These are phyloP conservation scores for Didymellaceae sp. DNA, from an alignment of 2,329 filamentous ascomycete genomes.

Conservation along the genomic window DNA sequence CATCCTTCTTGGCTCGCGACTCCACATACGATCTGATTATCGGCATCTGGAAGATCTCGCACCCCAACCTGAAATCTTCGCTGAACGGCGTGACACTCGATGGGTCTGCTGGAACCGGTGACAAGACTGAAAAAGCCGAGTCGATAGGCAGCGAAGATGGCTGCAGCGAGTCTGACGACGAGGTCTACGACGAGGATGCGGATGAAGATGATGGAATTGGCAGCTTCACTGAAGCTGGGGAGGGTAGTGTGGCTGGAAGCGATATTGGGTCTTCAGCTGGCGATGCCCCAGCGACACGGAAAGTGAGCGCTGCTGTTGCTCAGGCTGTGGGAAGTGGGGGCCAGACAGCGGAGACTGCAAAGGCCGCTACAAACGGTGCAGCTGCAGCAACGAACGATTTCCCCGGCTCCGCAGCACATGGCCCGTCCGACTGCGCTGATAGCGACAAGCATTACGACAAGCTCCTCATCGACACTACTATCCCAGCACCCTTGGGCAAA, in stretches of 20 bases:
- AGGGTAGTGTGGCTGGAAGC: slow-evolving; percentile 61
- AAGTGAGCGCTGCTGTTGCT: slow-evolving; percentile 67
- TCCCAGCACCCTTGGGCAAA: slow-evolving; percentile 88
- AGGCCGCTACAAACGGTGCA: slow-evolving; percentile 51
- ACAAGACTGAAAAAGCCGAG: slow-evolving; percentile 88
- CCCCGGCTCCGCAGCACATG: slow-evolving; percentile 82
- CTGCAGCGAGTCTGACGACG: slow-evolving; percentile 72
- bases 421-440: slow-evolving; percentile 86
- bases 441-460: slow-evolving; percentile 81
- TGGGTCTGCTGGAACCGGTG: slow-evolving; percentile 70
- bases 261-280: slow-evolving; percentile 59
- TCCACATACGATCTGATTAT: slow-evolving; percentile 97
- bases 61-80: slow-evolving; percentile 88
- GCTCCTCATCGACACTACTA: slow-evolving; percentile 81
- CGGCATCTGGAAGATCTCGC: slow-evolving; percentile 97
- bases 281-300: slow-evolving; percentile 62
- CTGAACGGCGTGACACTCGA: slow-evolving; percentile 86
- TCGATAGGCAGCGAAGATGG: slow-evolving; percentile 58
- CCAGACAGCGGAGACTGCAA: slow-evolving; percentile 41
- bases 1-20: slow-evolving; percentile 91
- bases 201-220: slow-evolving; percentile 75
- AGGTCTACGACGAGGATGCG: slow-evolving; percentile 80
- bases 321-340: slow-evolving; percentile 49
- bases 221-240: slow-evolving; percentile 63
- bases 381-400: slow-evolving; percentile 66